Conservation (phyloP, 2,329 filamentous ascomycete genomes). For the Apiospora saccharicola region DNA sequence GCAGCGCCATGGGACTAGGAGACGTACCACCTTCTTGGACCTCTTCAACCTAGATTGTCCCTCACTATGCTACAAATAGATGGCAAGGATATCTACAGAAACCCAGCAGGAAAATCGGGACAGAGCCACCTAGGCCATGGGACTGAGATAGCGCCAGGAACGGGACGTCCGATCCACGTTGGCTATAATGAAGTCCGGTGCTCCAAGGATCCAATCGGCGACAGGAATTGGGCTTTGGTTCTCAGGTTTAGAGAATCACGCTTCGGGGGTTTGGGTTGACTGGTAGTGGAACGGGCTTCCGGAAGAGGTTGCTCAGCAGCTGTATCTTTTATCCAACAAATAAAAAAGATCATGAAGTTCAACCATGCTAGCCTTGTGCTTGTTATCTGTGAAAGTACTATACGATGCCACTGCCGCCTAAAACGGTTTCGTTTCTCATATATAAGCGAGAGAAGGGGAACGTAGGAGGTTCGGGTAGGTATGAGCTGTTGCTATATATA, state of each 20-base stretch:
- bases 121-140: neutral
- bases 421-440: no score
- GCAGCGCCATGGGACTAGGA: neutral
- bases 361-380: neutral
- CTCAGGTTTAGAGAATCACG: neutral
- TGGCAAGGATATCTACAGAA: neutral
- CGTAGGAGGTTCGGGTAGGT: neutral
- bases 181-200: conserved; percentile 2
- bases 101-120: conserved; percentile 9
- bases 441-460: neutral
- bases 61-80: neutral
- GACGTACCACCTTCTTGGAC: neutral
- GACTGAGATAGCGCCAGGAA: neutral
- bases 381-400: neutral
- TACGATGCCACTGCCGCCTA: neutral
- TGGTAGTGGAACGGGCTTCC: conserved; percentile 8
- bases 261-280: conserved; percentile 1
- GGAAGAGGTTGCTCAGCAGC: conserved; percentile 6
- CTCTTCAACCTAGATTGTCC: neutral
- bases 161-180: neutral
- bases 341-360: conserved; percentile 25
- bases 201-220: neutral
- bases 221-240: neutral
- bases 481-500: neutral
- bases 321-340: conserved; percentile 24